These are phyloP conservation scores for Cladosporium sp. DNA, from an alignment of 2,329 filamentous ascomycete species.

Conservation along the genomic window DNA sequence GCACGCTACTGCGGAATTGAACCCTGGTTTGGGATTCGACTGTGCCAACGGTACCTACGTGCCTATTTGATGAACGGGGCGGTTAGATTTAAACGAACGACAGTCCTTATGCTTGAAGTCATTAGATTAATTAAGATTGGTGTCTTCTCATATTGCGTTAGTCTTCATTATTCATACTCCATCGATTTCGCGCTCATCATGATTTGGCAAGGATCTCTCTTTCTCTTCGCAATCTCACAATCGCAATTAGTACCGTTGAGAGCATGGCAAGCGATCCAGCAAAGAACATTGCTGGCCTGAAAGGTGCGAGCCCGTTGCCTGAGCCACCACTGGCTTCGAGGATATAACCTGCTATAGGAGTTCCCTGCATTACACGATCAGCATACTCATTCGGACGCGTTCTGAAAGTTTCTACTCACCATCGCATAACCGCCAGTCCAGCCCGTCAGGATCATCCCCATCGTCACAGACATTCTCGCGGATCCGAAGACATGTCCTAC, in stretches of 20 bases:
- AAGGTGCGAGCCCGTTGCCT: conserved; percentile 48
- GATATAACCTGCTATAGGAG: conserved; percentile 58
- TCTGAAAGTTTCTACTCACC: conserved; percentile 37
- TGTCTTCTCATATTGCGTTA: background rate
- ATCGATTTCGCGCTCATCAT: background rate
- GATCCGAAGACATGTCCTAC: conserved; percentile 57
- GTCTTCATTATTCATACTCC: background rate
- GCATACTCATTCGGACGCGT: background rate
- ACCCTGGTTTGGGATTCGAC: conserved; percentile 21
- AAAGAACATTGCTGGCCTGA: conserved; percentile 59
- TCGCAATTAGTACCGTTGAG: background rate
- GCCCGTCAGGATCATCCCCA: conserved; percentile 59
- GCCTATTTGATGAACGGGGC: background rate
- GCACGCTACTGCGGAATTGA: conserved; percentile 21
- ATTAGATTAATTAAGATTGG: too few relatives aligned
- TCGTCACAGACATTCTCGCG: conserved; percentile 42
- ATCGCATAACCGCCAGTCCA: conserved; percentile 61
- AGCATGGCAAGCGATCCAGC: conserved; percentile 35
- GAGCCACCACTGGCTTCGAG: conserved; percentile 50
- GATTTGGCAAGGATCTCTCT: conserved; percentile 1
- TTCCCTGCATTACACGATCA: conserved; percentile 33
- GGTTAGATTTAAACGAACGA: too few relatives aligned
- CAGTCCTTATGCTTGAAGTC: too few relatives aligned
- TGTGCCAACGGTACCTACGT: conserved; percentile 23
- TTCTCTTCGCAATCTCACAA: conserved; percentile 1